Evolutionary conservation across 345 rosid genomes (phyloP).

Genomic region (Salix viminalis): DNA sequence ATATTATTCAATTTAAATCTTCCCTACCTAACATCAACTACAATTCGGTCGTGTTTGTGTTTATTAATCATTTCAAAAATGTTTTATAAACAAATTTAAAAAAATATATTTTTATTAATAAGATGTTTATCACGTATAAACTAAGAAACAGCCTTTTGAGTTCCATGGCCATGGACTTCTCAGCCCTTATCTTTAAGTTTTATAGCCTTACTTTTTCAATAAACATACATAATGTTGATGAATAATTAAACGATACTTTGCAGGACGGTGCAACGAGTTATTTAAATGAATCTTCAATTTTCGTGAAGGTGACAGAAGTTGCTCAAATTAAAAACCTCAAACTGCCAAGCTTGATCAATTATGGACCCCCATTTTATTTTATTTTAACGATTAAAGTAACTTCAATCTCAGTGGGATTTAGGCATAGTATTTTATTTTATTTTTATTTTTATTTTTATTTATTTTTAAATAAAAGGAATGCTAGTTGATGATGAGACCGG

Average conservation of each 20-base stretch:
- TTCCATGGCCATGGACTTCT: background rate
- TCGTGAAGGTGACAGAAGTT: background rate
- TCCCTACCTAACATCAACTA: background rate
- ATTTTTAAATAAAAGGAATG: too few species aligned
- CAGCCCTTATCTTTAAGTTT: background rate
- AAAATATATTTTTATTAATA: too few species aligned
- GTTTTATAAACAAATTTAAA: too few species aligned
- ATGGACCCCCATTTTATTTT: background rate
- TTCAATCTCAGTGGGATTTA: too few species aligned
- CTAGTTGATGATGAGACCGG: too few species aligned
- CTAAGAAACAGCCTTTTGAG: too few species aligned
- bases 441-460: too few species aligned
- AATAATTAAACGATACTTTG: background rate
- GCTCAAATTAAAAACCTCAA: background rate
- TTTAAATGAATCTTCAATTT: background rate
- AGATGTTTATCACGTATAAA: background rate
- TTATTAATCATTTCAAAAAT: too few species aligned
- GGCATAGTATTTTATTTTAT: too few species aligned
- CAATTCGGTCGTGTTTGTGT: background rate
- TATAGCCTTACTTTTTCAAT: background rate
- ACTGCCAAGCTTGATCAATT: background rate
- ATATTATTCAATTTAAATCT: background rate
- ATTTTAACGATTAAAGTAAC: too few species aligned
- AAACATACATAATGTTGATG: background rate
- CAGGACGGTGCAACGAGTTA: background rate